Base-by-base conservation (phyloP, 2,329 filamentous ascomycete species). In the Calonectria pteridis region DNA sequence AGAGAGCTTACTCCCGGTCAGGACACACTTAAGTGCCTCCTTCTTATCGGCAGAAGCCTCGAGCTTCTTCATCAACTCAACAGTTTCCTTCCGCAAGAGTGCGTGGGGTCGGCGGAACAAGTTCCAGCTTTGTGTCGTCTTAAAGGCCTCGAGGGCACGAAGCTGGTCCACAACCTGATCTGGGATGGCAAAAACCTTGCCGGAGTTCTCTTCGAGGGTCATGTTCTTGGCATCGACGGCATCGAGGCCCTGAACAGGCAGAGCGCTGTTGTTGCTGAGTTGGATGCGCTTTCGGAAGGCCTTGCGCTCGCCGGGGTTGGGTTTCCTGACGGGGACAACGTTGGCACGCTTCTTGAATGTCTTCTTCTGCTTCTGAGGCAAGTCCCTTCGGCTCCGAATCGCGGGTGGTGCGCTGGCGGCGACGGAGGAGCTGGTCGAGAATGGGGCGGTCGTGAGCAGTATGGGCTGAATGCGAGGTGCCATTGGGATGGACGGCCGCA, bases 261-360 rank as follows among this genome's bases (percentile, higher is more conserved):
- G 87, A 64, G 97, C 97, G 86, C 98, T 98, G 84, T 94, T 94
- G 86, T 98, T 99, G 88, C 94, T 96, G 74, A 99, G 91, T 73
- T 97, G 92, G 81, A 99, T 94, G 78, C 94, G 92, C 88, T 97
- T 98, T 77, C 95, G 93, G 82, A 94, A 88, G 33, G 94, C 94
- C 86, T 95, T 98, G 77, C 96, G 92, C 88, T 98, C 96, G 77
- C 96, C 96, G 4, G 91, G 89, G 16, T 87, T 87, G 26, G 94
- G 93, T 77, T 91, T 88, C 84, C 89, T 91, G 69, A 86, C 83
- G 31, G 85, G 84, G 31, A 83, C 84, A 55, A 87, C 81, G 69
- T 84, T 84, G 20, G 82, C 80, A 79, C 84, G 86, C 82, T 88
- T 89, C 84, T 91, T 92, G 84, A 90, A 92, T 76, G 85, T 86